Conservation (phyloP, 2,329 filamentous ascomycete species). For the Aspergillus uvarum region DNA sequence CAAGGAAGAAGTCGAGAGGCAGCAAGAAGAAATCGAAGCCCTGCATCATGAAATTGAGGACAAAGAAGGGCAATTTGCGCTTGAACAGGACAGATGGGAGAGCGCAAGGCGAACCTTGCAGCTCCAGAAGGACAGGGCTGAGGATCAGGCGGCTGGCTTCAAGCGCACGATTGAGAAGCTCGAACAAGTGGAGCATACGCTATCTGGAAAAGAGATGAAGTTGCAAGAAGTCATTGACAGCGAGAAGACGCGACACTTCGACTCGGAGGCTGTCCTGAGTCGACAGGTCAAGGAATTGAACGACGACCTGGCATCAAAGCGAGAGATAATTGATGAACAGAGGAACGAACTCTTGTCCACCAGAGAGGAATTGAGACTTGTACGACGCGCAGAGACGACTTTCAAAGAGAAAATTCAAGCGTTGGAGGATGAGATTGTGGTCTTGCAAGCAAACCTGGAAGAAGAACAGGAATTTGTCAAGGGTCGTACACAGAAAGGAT, state of each 20-base stretch:
- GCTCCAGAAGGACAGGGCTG: slow-evolving; percentile 64
- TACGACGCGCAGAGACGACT: slow-evolving; percentile 61
- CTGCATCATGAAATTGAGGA: slow-evolving; percentile 66
- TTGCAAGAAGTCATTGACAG: slow-evolving; percentile 68
- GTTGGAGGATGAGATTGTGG: slow-evolving; percentile 74
- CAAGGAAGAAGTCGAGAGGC: slow-evolving; percentile 54
- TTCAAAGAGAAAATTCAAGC: slow-evolving; percentile 65
- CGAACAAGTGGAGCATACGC: slow-evolving; percentile 64
- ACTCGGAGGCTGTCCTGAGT: slow-evolving; percentile 68
- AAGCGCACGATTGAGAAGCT: slow-evolving; percentile 71
- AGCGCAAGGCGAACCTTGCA: slow-evolving; percentile 64
- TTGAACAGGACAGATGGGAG: slow-evolving; percentile 72
- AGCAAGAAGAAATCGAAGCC: slow-evolving; percentile 58
- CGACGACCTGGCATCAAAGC: slow-evolving; percentile 66
- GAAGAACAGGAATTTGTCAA: slow-evolving; percentile 64
- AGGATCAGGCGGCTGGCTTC: slow-evolving; percentile 66
- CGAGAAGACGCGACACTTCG: slow-evolving; percentile 69
- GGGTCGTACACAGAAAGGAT: slow-evolving; percentile 56
- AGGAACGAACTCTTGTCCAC: slow-evolving; percentile 65
- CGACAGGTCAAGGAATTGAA: slow-evolving; percentile 75
- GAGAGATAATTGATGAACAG: slow-evolving; percentile 64
- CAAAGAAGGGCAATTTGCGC: slow-evolving; percentile 68
- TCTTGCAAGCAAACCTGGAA: slow-evolving; percentile 65
- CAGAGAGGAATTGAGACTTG: slow-evolving; percentile 69
- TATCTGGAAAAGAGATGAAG: slow-evolving; percentile 67